Evolutionary conservation across 2,329 filamentous ascomycete genomes (phyloP).

Genomic region (Metarhizium guizhouense): DNA sequence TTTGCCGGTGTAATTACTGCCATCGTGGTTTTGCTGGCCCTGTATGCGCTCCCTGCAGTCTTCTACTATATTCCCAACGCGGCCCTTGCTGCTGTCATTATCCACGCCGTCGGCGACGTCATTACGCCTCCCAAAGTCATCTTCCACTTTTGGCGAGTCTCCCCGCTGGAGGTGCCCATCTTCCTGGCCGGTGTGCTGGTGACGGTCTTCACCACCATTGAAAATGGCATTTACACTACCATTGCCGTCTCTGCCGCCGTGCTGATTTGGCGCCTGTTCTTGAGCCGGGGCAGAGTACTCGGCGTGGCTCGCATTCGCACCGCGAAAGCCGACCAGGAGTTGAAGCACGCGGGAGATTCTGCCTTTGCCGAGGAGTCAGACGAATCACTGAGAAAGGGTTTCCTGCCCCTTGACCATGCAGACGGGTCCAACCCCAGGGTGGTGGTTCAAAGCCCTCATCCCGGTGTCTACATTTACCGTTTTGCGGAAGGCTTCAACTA

Average conservation of each 20-base stretch:
- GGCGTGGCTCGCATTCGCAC: slow-evolving; percentile 77
- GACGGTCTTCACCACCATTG: slow-evolving; percentile 72
- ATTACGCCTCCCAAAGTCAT: slow-evolving; percentile 76
- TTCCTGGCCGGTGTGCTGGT: slow-evolving; percentile 81
- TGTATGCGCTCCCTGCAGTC: slow-evolving; percentile 72
- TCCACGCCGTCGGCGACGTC: slow-evolving; percentile 80
- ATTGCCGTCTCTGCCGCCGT: slow-evolving; percentile 61
- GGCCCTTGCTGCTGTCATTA: slow-evolving; percentile 72
- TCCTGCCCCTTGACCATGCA: slow-evolving; percentile 38
- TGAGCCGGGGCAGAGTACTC: slow-evolving; percentile 69
- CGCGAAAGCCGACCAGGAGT: slow-evolving; percentile 50
- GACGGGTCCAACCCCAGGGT: slow-evolving; percentile 42
- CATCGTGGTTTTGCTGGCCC: slow-evolving; percentile 69
- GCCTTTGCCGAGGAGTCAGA: slow-evolving; percentile 37
- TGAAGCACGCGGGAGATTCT: slow-evolving; percentile 11
- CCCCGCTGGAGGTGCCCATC: slow-evolving; percentile 71
- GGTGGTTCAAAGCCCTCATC: slow-evolving; percentile 36
- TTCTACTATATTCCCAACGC: slow-evolving; percentile 85
- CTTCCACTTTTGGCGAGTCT: slow-evolving; percentile 83
- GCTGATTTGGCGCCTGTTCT: slow-evolving; percentile 68
- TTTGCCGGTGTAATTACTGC: slow-evolving; percentile 81
- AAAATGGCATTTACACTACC: slow-evolving; percentile 79
- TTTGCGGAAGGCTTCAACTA: slow-evolving; percentile 50
- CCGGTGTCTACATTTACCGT: slow-evolving; percentile 46
- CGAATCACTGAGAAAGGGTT: slow-evolving; percentile 28